Evolutionary conservation across 2,329 filamentous ascomycete genomes (phyloP), one percentile per base, ranked within the genome.

Genomic region (Plenodomus lindquistii): DNA sequence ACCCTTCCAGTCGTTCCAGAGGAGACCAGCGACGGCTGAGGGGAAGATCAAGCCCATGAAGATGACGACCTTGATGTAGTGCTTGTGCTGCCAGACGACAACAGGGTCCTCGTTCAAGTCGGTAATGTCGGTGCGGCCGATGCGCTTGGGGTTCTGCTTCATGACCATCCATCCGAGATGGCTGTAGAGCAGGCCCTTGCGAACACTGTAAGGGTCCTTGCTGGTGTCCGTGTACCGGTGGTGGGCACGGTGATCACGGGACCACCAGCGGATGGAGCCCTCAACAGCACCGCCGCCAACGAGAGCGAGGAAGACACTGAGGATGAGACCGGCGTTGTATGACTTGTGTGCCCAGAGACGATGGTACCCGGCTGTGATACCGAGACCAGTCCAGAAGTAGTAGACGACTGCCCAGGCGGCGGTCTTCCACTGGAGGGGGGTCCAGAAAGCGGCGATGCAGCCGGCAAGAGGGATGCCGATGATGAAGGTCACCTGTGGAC

Each of bases 381-480:
- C 89, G 42, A 94, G 79, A 69, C 90, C 81, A 41, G 89, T 91
- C 79, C 87, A 87, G 79, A 91, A 92, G 75, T 95, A 95, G 77
- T 94, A 95, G 54, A 84, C 56, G 48, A 94, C 77, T 20, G 91
- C 79, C 78, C 87, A 94, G 63, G 88, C 68, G 54, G 85, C 82
- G 6, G 90, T 95, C 77, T 90, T 85, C 62, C 80, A 75, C 44
- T 85, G 81, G 40, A 94, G 76, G 46, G 90, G 89, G 34, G 90
- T 87, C 86, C 87, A 96, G 76, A 89, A 86, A 48, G 91, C 81
- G 49, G 85, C 82, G 63, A 94, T 74, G 71, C 88, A 83, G 55
- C 91, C 92, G 53, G 84, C 79, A 40, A 93, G 52, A 29, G 92
- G 91, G 38, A 96, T 81, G 55, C 87, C 80, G 60, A 95, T 75